Evolutionary conservation across 139 green algal genomes (phyloP).

Genomic region (Micractinium conductrix): DNA sequence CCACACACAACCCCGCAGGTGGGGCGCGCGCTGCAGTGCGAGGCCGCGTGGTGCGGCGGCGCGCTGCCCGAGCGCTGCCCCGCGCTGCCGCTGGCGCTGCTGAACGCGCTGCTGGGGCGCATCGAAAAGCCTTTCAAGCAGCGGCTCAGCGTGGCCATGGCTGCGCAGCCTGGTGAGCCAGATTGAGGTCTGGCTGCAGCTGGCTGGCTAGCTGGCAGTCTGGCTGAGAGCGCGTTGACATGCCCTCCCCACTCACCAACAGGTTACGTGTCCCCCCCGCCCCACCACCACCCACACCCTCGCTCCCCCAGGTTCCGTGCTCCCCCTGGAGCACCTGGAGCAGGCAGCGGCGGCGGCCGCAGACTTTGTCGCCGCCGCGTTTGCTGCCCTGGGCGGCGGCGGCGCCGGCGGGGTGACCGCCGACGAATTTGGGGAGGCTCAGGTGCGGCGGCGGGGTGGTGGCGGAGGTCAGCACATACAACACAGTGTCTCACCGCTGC

Average conservation of each 20-base stretch:
- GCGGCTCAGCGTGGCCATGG: slow-evolving; percentile 56
- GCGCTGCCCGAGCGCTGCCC: slow-evolving; percentile 59
- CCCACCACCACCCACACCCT: no score
- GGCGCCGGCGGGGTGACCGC: neutral
- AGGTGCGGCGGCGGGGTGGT: neutral
- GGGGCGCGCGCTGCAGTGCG: slow-evolving; percentile 53
- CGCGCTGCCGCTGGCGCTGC: slow-evolving; percentile 60
- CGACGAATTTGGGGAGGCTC: no score
- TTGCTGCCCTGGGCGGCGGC: slow-evolving; percentile 11
- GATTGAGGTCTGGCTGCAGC: neutral
- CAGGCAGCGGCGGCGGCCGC: slow-evolving; percentile 29
- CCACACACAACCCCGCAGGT: slow-evolving; percentile 35
- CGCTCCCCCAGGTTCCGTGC: slow-evolving; percentile 29
- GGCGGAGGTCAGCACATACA: no score
- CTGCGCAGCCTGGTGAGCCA: slow-evolving; percentile 1
- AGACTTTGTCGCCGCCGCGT: slow-evolving; percentile 15
- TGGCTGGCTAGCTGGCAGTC: neutral
- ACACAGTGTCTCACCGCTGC: no score
- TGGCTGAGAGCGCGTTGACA: no score
- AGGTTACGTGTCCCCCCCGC: neutral
- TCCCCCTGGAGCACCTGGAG: slow-evolving; percentile 47
- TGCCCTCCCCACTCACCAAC: no score
- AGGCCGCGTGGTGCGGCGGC: slow-evolving; percentile 65
- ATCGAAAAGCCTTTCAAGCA: slow-evolving; percentile 43
- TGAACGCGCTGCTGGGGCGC: slow-evolving; percentile 37